Evolutionary conservation across 2,329 filamentous ascomycete genomes (phyloP).

Genomic region (Xylariaceae sp.): DNA sequence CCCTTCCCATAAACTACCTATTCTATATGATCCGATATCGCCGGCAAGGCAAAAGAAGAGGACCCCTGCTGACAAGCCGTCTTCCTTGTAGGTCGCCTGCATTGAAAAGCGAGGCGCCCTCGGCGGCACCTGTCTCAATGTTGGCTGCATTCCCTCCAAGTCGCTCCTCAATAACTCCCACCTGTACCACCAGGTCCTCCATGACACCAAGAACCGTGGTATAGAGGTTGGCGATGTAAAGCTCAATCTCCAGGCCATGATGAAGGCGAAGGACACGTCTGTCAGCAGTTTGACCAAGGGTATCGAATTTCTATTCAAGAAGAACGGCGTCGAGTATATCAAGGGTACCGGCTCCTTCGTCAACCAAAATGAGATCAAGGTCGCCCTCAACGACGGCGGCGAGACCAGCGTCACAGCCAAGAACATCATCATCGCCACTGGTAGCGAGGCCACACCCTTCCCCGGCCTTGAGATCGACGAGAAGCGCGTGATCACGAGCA

Average conservation of each 20-base stretch:
- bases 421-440: slow-evolving; percentile 98
- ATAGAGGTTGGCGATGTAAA: slow-evolving; percentile 98
- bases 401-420: slow-evolving; percentile 84
- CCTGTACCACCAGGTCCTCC: slow-evolving; percentile 92
- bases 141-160: slow-evolving; percentile 98
- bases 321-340: slow-evolving; percentile 97
- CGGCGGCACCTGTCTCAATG: slow-evolving; percentile 96
- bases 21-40: slow-evolving; percentile 7
- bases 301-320: slow-evolving; percentile 97
- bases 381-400: slow-evolving; percentile 85
- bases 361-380: slow-evolving; percentile 86
- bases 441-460: slow-evolving; percentile 92
- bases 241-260: slow-evolving; percentile 90
- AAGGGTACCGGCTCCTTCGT: slow-evolving; percentile 87
- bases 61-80: slow-evolving; percentile 7
- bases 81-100: slow-evolving; percentile 68
- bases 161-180: slow-evolving; percentile 99
- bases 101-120: slow-evolving; percentile 97
- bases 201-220: slow-evolving; percentile 94
- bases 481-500: slow-evolving; percentile 95
- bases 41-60: neutral
- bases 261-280: slow-evolving; percentile 97
- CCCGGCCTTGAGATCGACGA: slow-evolving; percentile 94
- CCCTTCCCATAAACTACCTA: neutral
- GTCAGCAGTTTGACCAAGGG: slow-evolving; percentile 89